Conservation (phyloP, 768 basidiomycete genomes). For the Xerocomus brunneocitrinus region DNA sequence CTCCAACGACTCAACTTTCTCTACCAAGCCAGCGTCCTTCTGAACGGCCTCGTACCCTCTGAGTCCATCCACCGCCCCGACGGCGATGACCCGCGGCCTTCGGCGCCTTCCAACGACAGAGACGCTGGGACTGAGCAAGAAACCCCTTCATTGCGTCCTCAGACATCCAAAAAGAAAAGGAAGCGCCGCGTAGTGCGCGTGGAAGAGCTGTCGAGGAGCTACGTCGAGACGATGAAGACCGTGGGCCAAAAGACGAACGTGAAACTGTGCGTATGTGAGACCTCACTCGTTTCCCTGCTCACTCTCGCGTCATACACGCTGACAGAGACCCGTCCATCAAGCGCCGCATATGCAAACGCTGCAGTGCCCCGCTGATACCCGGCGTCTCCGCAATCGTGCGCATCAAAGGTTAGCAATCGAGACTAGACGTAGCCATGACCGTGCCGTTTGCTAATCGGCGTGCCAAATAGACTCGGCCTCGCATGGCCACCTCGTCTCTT, state of each 20-base stretch:
- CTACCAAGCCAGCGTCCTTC: conserved; percentile 72
- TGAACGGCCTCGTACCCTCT: conserved; percentile 37
- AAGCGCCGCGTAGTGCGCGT: conserved; percentile 29
- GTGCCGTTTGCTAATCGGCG: conserved; percentile 16
- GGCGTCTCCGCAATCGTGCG: conserved; percentile 64
- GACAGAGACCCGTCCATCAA: conserved; percentile 80
- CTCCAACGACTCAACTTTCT: conserved; percentile 83
- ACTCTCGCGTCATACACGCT: background rate
- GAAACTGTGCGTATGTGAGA: conserved; percentile 52
- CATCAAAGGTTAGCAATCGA: conserved; percentile 48
- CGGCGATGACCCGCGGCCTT: background rate
- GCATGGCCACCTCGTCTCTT: conserved; percentile 53
- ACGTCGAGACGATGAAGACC: conserved; percentile 59
- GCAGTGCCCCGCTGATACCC: conserved; percentile 59
- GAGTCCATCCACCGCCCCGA: background rate
- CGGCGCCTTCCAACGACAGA: background rate
- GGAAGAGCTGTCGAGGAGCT: conserved; percentile 58
- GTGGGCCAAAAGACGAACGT: conserved; percentile 76
- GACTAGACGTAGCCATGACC: background rate
- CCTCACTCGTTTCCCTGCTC: background rate
- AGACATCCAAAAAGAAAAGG: conserved; percentile 9
- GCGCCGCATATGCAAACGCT: conserved; percentile 70
- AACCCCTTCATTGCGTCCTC: background rate
- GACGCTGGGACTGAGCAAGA: background rate
- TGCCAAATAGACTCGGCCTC: conserved; percentile 34